Conservation (phyloP, 2,329 filamentous ascomycete genomes). For the Aspergillus terreus region DNA sequence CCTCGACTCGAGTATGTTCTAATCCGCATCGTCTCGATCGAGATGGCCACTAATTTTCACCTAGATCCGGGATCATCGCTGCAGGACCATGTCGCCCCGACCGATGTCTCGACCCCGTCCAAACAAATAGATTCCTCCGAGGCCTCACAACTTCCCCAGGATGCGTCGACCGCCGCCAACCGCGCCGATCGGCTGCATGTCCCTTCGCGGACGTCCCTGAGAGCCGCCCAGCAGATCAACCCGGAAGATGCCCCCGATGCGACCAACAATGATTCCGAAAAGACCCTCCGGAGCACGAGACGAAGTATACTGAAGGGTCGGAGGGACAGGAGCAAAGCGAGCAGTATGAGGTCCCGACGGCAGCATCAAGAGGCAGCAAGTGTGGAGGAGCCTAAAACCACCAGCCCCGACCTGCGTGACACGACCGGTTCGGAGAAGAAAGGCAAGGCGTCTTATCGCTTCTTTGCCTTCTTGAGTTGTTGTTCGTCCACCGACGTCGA, state of each 20-base stretch:
- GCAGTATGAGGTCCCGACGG: conserved; percentile 45
- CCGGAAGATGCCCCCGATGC: conserved; percentile 31
- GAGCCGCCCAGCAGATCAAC: conserved; percentile 31
- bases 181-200: conserved; percentile 36
- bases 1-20: conserved; percentile 26
- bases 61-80: conserved; percentile 25
- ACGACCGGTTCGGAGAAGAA: conserved; percentile 38
- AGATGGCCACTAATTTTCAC: conserved; percentile 8
- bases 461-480: conserved; percentile 48
- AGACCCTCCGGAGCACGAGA: conserved; percentile 62
- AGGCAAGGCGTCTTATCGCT: conserved; percentile 36
- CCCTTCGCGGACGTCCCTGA: conserved; percentile 38
- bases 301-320: conserved; percentile 61
- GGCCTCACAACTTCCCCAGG: conserved; percentile 7
- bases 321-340: conserved; percentile 65
- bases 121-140: conserved; percentile 13
- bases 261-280: conserved; percentile 45
- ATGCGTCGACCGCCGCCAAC: conserved; percentile 25
- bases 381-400: conserved; percentile 30
- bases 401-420: conserved; percentile 28
- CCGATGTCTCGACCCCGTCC: conserved; percentile 21
- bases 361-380: conserved; percentile 31
- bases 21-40: background rate
- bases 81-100: conserved; percentile 17
- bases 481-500: conserved; percentile 47